Evolutionary conservation across 331 rosid species (phyloP).

Genomic region (Telfairia occidentalis): DNA sequence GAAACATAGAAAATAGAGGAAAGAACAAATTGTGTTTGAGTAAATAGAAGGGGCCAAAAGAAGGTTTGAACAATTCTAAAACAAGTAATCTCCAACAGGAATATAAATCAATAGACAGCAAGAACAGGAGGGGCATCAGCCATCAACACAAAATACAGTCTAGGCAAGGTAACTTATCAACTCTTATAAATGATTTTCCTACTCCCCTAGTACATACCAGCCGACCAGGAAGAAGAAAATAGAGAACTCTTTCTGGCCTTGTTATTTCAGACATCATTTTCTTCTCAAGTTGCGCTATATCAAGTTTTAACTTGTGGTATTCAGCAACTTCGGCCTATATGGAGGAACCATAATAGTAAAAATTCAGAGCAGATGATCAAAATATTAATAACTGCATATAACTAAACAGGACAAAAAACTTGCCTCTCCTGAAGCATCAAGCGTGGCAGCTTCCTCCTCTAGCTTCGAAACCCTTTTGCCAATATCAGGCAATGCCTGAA

Average conservation of each 20-base stretch:
- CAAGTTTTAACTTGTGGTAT: constrained; percentile 77
- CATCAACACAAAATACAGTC: not conserved
- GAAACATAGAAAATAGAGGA: not conserved
- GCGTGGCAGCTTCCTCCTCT: constrained; percentile 77
- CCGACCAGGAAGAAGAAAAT: constrained; percentile 90
- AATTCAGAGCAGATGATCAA: not conserved
- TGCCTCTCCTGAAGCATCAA: constrained; percentile 94
- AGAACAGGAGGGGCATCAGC: too few species aligned
- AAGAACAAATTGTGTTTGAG: not conserved
- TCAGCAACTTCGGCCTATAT: constrained; percentile 76
- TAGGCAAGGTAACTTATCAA: not conserved
- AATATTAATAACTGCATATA: not conserved
- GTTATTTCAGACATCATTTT: constrained; percentile 80
- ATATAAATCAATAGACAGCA: too few species aligned
- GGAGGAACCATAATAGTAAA: constrained; percentile 9
- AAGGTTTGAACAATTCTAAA: too few species aligned
- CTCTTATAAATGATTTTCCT: not conserved
- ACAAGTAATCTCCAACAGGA: too few species aligned
- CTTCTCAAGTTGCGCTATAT: constrained; percentile 76
- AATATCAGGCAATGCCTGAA: constrained; percentile 82
- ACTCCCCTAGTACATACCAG: constrained; percentile 44
- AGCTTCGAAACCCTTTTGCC: constrained; percentile 63
- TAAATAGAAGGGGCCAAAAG: too few species aligned
- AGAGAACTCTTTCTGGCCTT: constrained; percentile 82
- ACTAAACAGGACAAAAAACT: constrained; percentile 4